Evolutionary conservation across 2,329 filamentous ascomycete species (phyloP).

Genomic region (Microsporum ferrugineum): DNA sequence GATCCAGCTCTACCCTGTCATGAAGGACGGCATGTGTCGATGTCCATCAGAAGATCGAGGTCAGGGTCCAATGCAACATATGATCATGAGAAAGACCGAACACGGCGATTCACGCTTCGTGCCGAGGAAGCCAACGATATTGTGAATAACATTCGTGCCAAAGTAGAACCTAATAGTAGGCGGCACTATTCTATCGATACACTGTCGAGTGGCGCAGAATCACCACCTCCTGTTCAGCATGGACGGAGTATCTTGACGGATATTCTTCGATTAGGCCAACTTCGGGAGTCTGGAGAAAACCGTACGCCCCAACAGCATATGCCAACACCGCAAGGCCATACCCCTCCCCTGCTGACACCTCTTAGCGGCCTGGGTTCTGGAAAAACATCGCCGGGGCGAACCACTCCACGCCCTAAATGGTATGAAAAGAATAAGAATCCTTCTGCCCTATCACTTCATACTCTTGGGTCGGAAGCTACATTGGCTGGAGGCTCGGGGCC

Average conservation of each 20-base stretch:
- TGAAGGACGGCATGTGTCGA: neutral
- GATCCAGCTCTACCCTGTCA: neutral
- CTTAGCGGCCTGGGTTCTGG: conserved; percentile 10
- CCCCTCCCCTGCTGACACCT: conserved; percentile 10
- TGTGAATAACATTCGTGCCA: neutral
- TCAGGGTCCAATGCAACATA: neutral
- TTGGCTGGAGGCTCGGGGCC: neutral
- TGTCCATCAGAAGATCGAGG: neutral
- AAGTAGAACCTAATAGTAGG: neutral
- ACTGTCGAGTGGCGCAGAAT: neutral
- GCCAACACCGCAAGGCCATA: neutral
- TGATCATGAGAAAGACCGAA: neutral
- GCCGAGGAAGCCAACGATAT: neutral
- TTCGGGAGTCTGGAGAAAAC: conserved; percentile 20
- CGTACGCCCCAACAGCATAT: neutral
- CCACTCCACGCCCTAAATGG: conserved; percentile 22
- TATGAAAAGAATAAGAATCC: conserved; percentile 32
- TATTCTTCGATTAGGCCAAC: conserved; percentile 12
- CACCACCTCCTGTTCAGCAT: neutral
- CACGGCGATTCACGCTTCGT: neutral
- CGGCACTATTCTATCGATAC: neutral
- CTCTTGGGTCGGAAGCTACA: conserved; percentile 12
- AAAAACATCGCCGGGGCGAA: neutral
- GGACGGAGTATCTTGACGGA: conserved; percentile 1
- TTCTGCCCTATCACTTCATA: conserved; percentile 23